Evolutionary conservation across 441 rosid genomes (phyloP), one percentile per base, ranked within the genome.

Genomic region (Pelargonium myrrhifolium): DNA sequence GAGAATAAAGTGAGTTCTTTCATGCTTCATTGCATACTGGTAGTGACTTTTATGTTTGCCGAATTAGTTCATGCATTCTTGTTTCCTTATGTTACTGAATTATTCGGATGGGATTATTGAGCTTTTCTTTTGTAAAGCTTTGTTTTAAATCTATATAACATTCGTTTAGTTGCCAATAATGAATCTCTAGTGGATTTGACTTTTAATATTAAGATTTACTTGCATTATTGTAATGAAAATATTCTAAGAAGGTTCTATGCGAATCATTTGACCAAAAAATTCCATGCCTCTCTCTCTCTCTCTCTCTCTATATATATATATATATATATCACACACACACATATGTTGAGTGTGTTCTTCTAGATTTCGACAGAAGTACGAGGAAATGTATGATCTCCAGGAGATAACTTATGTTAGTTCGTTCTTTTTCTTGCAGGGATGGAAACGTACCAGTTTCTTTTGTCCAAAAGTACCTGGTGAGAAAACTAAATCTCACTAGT

Each of bases 381-480:
- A 70, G 24, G 31, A 9, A 28, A 51, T 22, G 22, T 68, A 51
- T 60, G 1, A 71, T 62, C 9, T 61, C 14, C 15, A 4, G 71
- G 62, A 66, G 51, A 60, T 67, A 55, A 61, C 53, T 61, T 15
- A n/a, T 69, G 15, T 70, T 59, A 21, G n/a, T n/a, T n/a, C 71
- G 11, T 26, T 43, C 60, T 67, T 60, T 0, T 73, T 71, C 65
- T 77, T 72, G 22, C 86, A 93, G 99, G 85, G 95, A 89, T 82
- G 96, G 97, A 70, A 89, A 71, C 55, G 71, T 86, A 66, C 92
- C 96, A 1, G 93, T 93, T 75, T 89, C 95, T 65, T 86, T 72
- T 67, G 79, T 93, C 81, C 99, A 90, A 60, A 89, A 90, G 81
- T 93, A 93, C 83, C 84, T 93, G 75, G 74, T 76, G 88, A 83